Percentiles rank a stretch among this genome's conserved stretches.
These are phyloP conservation scores for Prunus fruticosa DNA, from an alignment of 306 rosid species.

Conservation along the genomic window DNA sequence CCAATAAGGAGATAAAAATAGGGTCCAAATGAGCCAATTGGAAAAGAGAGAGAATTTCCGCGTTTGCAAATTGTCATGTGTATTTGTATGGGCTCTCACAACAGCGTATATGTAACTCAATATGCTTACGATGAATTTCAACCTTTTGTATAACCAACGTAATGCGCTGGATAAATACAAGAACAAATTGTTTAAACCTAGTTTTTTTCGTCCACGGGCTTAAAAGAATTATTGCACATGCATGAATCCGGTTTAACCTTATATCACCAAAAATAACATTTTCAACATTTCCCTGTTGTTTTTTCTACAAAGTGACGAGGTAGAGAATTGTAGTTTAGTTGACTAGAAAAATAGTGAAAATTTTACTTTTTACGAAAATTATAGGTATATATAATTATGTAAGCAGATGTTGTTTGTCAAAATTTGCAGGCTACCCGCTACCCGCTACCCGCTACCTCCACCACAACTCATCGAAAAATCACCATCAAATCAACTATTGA, in stretches of 20 bases:
- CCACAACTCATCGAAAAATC: not conserved
- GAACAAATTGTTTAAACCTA: not conserved
- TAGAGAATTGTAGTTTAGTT: not conserved
- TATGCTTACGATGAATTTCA: not conserved
- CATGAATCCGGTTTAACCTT: not conserved
- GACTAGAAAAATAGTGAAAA: not conserved
- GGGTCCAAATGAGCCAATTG: not conserved
- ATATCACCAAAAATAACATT: not conserved
- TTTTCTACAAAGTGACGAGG: not conserved
- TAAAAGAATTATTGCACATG: no score
- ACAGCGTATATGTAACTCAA: not conserved
- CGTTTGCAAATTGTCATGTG: not conserved
- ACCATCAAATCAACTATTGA: not conserved
- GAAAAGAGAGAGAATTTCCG: not conserved
- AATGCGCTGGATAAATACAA: no score
- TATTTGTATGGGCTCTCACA: not conserved
- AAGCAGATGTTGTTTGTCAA: not conserved
- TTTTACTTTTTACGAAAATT: not conserved
- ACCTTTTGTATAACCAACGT: not conserved
- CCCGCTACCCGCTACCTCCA: slow-evolving; percentile 1
- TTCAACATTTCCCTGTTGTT: not conserved
- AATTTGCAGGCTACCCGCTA: slow-evolving; percentile 1
- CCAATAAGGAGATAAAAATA: not conserved
- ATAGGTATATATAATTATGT: not conserved
- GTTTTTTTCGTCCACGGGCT: no score